Evolutionary conservation across 768 basidiomycete genomes (phyloP).

Genomic region (Trametes coccinea): DNA sequence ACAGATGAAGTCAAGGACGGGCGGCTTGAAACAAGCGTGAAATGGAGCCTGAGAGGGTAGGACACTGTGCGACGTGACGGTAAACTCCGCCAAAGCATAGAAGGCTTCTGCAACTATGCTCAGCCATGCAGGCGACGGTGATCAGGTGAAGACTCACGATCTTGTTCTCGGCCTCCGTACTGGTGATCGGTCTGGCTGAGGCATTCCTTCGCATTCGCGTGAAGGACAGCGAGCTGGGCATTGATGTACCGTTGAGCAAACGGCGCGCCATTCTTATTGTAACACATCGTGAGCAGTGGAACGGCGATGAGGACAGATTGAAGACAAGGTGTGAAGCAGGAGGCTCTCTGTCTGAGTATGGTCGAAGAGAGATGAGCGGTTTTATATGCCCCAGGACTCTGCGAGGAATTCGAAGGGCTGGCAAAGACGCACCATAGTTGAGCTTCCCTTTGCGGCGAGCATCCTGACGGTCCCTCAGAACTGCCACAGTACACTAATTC

Average conservation of each 20-base stretch:
- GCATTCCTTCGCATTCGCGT: constrained; percentile 25
- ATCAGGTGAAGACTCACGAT: constrained; percentile 9
- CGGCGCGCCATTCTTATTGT: constrained; percentile 28
- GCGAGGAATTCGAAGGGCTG: too few species aligned
- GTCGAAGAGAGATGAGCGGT: too few species aligned
- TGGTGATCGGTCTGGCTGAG: constrained; percentile 13
- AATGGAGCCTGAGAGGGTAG: constrained; percentile 14
- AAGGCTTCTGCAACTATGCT: constrained; percentile 13
- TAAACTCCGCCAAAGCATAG: constrained; percentile 24
- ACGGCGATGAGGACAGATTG: too few species aligned
- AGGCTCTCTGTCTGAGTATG: too few species aligned
- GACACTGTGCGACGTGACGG: constrained; percentile 4
- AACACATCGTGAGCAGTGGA: constrained; percentile 18
- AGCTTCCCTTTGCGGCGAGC: too few species aligned
- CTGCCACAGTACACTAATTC: too few species aligned
- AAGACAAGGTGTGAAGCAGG: too few species aligned
- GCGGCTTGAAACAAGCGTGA: constrained; percentile 26
- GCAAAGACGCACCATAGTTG: too few species aligned
- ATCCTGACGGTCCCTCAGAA: too few species aligned
- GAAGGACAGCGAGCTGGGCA: constrained; percentile 27
- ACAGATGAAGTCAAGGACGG: constrained; percentile 34
- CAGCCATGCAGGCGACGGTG: too few species aligned
- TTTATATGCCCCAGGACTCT: too few species aligned
- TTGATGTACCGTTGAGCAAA: constrained; percentile 28
- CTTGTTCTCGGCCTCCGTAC: constrained; percentile 17